These are phyloP conservation scores for Solanum virginianum DNA, from an alignment of 257 asterid species.

Conservation along the genomic window DNA sequence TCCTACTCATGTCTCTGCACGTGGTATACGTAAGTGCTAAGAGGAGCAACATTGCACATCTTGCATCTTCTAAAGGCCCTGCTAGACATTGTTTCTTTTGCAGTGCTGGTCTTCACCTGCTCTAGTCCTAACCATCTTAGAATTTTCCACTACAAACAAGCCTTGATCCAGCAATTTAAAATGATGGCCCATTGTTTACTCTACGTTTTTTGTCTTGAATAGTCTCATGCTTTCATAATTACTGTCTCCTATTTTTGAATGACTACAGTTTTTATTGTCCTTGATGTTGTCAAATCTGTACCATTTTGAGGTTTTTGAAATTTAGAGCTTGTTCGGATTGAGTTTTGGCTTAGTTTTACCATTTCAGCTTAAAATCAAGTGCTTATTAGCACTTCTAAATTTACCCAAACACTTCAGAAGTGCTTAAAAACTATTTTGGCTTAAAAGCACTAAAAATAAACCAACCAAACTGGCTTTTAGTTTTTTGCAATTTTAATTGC, in stretches of 20 bases:
- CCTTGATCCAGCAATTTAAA: not conserved
- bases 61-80: not conserved
- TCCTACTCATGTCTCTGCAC: not conserved
- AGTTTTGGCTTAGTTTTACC: too few species aligned
- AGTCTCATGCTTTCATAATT: not conserved
- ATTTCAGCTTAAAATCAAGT: too few species aligned
- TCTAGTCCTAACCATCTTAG: not conserved
- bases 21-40: not conserved
- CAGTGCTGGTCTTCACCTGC: not conserved
- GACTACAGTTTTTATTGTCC: not conserved
- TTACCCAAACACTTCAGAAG: too few species aligned
- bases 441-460: too few species aligned
- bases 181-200: not conserved
- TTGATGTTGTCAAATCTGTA: not conserved
- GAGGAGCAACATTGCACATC: not conserved
- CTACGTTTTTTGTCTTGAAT: not conserved
- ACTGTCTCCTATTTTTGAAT: not conserved
- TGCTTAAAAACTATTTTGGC: too few species aligned
- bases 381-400: too few species aligned
- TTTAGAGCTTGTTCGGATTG: not conserved
- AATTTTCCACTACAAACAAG: not conserved
- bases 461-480: too few species aligned
- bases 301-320: not conserved
- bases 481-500: not conserved
- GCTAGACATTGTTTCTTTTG: not conserved